Evolutionary conservation across 2,329 filamentous ascomycete genomes (phyloP), one percentile per base, ranked within the genome.

Genomic region (Rhytidhysteron rufulum): DNA sequence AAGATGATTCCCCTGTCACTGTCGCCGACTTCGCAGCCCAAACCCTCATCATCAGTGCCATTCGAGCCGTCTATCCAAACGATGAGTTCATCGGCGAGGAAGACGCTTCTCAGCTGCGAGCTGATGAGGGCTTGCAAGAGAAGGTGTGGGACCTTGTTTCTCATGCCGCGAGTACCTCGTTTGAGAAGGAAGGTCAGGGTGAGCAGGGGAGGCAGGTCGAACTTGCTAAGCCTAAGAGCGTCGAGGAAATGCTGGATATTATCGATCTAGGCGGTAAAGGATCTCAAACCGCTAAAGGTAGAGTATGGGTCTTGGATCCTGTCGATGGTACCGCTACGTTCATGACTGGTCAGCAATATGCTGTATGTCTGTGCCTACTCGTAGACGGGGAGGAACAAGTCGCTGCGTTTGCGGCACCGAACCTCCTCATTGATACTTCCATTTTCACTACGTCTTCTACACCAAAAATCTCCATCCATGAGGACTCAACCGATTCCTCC

Each of bases 271-370:
- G 80, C 2, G 74, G 64, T 2, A 72, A 71, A 1, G 48, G 58
- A n/a, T n/a, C n/a, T 4, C 56, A 53, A 45, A 70, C 78, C 20
- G 41, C 43, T 17, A 64, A 73, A n/a, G 62, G 63, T 1, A 43
- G 63, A 1, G 71, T 77, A 37, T 84, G 80, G 80, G 73, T 80
- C 21, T 72, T 84, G 55, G 80, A 84, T 52, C 80, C 80, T 0
- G 75, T 84, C 6, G 80, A 84, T 49, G 80, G 80, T 21, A 84
- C 80, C 1, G 75, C 74, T 13, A 77, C 79, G 0, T 84, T 82
- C 43, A 73, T 84, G 48, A 64, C 65, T 29, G 77, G 77, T 3
- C 71, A 79, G 58, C 80, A 84, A 60, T 84, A 83, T 43, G 80
- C 75, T 3, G 77, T 84, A 4, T 78, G 77, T 44, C 63, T 83